These are phyloP conservation scores for Cunninghamia lanceolata DNA, from an alignment of 75 land plant genomes.

Conservation along the genomic window DNA sequence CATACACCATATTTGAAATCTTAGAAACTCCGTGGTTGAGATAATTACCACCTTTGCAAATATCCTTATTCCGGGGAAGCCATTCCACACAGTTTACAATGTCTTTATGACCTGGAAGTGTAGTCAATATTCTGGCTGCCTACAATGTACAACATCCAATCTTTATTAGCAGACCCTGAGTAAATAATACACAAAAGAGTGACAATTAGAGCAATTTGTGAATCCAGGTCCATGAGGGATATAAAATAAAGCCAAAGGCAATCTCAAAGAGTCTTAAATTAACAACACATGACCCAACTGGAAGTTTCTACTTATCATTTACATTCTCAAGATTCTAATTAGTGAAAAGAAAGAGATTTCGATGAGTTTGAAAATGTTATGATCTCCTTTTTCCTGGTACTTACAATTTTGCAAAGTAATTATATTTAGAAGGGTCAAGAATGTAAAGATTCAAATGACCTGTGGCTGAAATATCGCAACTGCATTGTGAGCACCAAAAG, in stretches of 20 bases:
- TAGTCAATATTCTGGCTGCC: slow-evolving; percentile 75
- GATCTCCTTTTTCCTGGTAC: not conserved
- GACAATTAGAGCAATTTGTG: not conserved
- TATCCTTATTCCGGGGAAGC: slow-evolving; percentile 62
- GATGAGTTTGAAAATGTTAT: not conserved
- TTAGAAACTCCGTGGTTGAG: not conserved
- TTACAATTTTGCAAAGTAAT: not conserved
- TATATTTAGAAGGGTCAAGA: not conserved
- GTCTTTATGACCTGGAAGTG: slow-evolving; percentile 94
- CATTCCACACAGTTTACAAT: slow-evolving; percentile 88
- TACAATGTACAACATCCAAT: slow-evolving; percentile 22
- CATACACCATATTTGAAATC: not conserved
- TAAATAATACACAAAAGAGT: not conserved
- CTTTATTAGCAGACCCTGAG: not conserved
- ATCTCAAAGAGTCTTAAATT: slow-evolving; percentile 1
- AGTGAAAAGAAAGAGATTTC: not conserved
- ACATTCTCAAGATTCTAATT: not conserved
- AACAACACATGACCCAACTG: not conserved
- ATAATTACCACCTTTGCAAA: slow-evolving; percentile 38
- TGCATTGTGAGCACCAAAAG: slow-evolving; percentile 89
- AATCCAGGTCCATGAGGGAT: not conserved
- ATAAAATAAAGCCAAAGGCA: not conserved
- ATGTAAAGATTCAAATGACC: slow-evolving; percentile 26
- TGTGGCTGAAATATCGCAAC: slow-evolving; percentile 89
- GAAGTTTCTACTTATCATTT: slow-evolving; percentile 1